A percentile compares a stretch with the other conserved stretches of the same genome.
These are phyloP conservation scores for Euphrasia arctica DNA, from an alignment of 305 asterid species.

Conservation along the genomic window DNA sequence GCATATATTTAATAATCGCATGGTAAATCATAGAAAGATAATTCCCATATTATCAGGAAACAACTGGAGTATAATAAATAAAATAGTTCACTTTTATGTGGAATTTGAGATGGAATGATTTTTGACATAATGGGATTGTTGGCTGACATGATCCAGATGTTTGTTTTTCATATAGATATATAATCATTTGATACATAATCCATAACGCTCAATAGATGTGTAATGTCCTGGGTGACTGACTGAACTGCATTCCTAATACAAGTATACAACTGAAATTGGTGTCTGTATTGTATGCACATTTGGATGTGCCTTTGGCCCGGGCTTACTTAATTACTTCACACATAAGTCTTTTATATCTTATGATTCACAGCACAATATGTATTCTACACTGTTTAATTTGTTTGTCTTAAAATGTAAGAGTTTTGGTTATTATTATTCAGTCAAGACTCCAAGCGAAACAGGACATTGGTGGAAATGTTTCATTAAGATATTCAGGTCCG, in stretches of 20 bases:
- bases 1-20: neutral
- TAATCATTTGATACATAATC: conserved; percentile 1
- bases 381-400: neutral
- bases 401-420: conserved; percentile 17
- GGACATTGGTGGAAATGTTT: conserved; percentile 74
- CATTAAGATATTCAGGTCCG: conserved; percentile 81
- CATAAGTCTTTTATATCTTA: neutral
- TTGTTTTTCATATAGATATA: neutral
- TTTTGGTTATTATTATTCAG: conserved; percentile 41
- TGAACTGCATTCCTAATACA: conserved; percentile 13
- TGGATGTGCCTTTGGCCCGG: conserved; percentile 3
- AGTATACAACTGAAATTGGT: conserved; percentile 12
- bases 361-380: neutral
- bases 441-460: conserved; percentile 97
- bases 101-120: neutral
- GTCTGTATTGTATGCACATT: conserved; percentile 8
- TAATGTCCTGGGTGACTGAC: conserved; percentile 4
- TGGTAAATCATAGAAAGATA: neutral
- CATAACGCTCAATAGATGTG: neutral
- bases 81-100: neutral
- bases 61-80: neutral
- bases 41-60: conserved; percentile 2
- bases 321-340: conserved; percentile 9
- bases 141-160: neutral
- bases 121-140: conserved; percentile 8